Percentiles rank a stretch among this genome's conserved stretches.
These are phyloP conservation scores for Jatropha podagrica DNA, from an alignment of 441 rosid species.

Conservation along the genomic window DNA sequence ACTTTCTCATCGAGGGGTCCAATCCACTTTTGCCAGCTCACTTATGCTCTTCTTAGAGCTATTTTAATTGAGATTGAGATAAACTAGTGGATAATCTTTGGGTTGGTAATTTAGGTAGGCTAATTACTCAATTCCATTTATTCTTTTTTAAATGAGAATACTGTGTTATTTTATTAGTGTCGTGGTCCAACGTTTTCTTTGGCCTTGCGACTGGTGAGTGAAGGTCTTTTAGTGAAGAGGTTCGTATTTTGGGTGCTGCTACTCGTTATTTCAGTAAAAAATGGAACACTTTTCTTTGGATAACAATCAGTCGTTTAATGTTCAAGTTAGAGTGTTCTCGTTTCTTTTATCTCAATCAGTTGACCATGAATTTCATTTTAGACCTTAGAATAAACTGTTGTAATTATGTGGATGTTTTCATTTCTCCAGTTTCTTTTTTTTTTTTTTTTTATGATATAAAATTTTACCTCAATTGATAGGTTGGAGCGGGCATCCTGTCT, in stretches of 20 bases:
- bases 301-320: neutral
- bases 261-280: neutral
- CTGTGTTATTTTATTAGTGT: too few relatives aligned
- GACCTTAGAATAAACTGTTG: too few relatives aligned
- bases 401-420: neutral
- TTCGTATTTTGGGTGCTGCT: neutral
- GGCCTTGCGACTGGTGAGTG: neutral
- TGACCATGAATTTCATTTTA: neutral
- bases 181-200: neutral
- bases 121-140: neutral
- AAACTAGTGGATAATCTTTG: neutral
- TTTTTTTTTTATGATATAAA: neutral
- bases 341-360: too few relatives aligned
- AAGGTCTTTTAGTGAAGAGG: neutral
- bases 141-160: neutral
- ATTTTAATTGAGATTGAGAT: neutral
- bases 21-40: neutral
- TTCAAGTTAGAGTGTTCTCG: neutral
- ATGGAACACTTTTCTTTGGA: neutral
- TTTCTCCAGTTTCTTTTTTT: neutral
- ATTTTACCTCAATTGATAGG: conserved; percentile 29
- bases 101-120: neutral
- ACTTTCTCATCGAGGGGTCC: neutral
- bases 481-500: conserved; percentile 78
- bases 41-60: neutral